Evolutionary conservation across 2,329 filamentous ascomycete genomes (phyloP).

Genomic region (Hortaea werneckii): DNA sequence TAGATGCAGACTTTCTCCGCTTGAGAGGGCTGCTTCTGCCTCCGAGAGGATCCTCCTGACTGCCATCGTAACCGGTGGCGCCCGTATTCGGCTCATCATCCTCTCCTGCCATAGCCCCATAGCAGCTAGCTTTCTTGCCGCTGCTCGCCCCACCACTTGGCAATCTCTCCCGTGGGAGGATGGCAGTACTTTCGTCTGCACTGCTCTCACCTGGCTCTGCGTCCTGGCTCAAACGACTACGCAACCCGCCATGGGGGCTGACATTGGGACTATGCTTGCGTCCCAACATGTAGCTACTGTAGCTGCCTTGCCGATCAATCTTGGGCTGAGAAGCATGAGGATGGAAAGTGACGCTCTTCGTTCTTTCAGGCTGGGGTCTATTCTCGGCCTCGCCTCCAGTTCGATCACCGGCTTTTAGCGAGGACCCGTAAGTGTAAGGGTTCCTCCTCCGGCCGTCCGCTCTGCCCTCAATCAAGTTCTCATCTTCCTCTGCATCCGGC

Average conservation of each 20-base stretch:
- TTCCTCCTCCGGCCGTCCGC: constrained; percentile 10
- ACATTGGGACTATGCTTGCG: constrained; percentile 6
- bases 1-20: constrained; percentile 11
- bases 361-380: constrained; percentile 1
- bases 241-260: constrained; percentile 6
- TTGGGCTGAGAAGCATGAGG: constrained; percentile 5
- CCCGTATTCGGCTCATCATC: constrained; percentile 2
- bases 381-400: not conserved
- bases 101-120: constrained; percentile 15
- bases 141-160: constrained; percentile 1
- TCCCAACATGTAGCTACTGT: constrained; percentile 5
- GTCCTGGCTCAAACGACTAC: constrained; percentile 8
- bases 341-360: constrained; percentile 15
- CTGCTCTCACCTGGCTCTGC: constrained; percentile 24
- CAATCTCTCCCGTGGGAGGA: constrained; percentile 20
- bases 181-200: constrained; percentile 34
- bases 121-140: constrained; percentile 4
- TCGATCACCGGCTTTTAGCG: constrained; percentile 1
- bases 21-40: constrained; percentile 1
- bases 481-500: not conserved
- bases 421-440: constrained; percentile 8
- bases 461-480: not conserved
- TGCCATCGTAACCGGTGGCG: constrained; percentile 4
- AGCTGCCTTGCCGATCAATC: constrained; percentile 8
- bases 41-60: constrained; percentile 1